Percentiles rank a stretch among this genome's conserved stretches.
phyloP scores from a whole-genome alignment of 352 stramenopile genomes.

The Phytophthora lateralis region DNA sequence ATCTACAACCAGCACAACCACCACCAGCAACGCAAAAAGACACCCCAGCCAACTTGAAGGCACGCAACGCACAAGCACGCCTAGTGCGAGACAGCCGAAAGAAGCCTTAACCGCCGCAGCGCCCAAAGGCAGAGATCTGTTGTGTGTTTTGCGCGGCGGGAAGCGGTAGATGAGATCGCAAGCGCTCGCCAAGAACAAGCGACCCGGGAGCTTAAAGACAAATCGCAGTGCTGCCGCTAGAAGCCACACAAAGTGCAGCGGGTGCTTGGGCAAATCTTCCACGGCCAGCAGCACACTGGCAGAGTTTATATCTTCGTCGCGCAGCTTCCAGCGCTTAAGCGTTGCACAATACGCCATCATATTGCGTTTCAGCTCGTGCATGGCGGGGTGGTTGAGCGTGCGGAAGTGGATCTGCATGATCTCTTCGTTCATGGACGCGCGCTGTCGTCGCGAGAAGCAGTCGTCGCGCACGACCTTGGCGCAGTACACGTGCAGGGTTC shows the following conservation, averaged over 20 bases:
- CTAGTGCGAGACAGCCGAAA: conserved; percentile 42
- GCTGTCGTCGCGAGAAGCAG: conserved; percentile 73
- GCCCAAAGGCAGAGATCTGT: conserved; percentile 30
- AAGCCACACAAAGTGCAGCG: conserved; percentile 53
- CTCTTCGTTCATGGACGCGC: conserved; percentile 82
- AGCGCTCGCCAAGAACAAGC: conserved; percentile 51
- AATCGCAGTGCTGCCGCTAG: conserved; percentile 48
- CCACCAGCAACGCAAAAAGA: conserved; percentile 25
- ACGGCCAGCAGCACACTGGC: conserved; percentile 46
- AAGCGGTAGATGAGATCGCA: conserved; percentile 64
- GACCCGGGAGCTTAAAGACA: conserved; percentile 43
- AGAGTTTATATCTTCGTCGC: conserved; percentile 75
- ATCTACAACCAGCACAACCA: conserved; percentile 39
- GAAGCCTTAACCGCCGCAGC: conserved; percentile 43
- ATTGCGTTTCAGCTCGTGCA: conserved; percentile 69
- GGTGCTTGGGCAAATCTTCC: conserved; percentile 46
- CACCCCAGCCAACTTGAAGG: conserved; percentile 43
- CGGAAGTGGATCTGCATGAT: conserved; percentile 82
- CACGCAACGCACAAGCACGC: conserved; percentile 39
- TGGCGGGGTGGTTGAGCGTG: conserved; percentile 70
- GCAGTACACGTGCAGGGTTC: conserved; percentile 74
- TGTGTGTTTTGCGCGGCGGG: conserved; percentile 33
- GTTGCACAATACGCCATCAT: conserved; percentile 66
- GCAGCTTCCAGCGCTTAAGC: conserved; percentile 67
- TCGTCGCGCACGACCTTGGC: conserved; percentile 68